A percentile compares a stretch with the other conserved stretches of the same genome.
phyloP scores from a whole-genome alignment of 2,329 filamentous ascomycete species.

The Helotiales sp. region DNA sequence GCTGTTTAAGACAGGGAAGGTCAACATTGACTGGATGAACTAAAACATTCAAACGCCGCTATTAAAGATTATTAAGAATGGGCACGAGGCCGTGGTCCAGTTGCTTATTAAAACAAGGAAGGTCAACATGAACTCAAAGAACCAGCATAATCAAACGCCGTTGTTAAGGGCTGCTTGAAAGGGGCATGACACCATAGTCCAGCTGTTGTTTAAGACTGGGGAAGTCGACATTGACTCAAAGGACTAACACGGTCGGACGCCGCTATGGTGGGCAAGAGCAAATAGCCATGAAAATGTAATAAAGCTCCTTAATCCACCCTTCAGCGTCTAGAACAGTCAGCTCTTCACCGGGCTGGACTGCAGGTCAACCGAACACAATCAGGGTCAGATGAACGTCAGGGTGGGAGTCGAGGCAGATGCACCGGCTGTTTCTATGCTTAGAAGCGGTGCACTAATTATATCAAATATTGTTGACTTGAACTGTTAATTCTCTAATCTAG shows the following conservation, averaged over 20 bases:
- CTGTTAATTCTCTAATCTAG: slow-evolving; percentile 7
- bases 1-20: no score
- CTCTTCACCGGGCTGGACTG: slow-evolving; percentile 16
- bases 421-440: neutral
- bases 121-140: neutral
- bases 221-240: no score
- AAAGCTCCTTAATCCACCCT: no score
- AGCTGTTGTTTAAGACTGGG: no score
- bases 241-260: neutral
- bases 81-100: neutral
- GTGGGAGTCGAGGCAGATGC: neutral
- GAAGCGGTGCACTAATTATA: neutral
- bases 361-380: slow-evolving; percentile 11
- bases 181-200: no score
- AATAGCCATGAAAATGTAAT: no score
- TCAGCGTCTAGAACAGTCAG: slow-evolving; percentile 20
- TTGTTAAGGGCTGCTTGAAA: no score
- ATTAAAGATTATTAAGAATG: no score
- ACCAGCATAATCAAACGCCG: no score
- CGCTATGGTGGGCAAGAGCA: neutral
- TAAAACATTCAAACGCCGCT: no score
- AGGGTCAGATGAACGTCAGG: neutral
- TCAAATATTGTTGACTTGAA: slow-evolving; percentile 2
- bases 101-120: neutral
- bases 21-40: no score